A percentile compares a stretch with the other conserved stretches of the same genome.
Evolutionary conservation across 768 basidiomycete genomes (phyloP).

Genomic region (Leccinum obscurum): DNA sequence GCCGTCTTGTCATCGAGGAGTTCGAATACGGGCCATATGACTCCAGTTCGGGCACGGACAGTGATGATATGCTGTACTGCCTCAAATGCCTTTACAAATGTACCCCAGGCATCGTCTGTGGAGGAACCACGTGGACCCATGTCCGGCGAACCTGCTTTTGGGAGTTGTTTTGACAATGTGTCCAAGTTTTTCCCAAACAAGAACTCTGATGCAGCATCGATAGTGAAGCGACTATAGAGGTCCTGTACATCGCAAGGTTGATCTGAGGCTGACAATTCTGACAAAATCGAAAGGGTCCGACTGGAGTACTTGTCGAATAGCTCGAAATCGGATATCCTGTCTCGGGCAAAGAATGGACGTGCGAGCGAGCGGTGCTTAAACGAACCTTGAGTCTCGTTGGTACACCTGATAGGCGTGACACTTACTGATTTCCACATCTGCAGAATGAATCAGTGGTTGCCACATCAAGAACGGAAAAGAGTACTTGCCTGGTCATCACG

Average conservation of each 20-base stretch:
- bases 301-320: constrained; percentile 58
- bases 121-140: constrained; percentile 62
- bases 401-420: neutral
- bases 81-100: constrained; percentile 49
- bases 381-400: constrained; percentile 7
- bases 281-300: constrained; percentile 51
- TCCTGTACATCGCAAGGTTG: constrained; percentile 66
- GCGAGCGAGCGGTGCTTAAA: constrained; percentile 62
- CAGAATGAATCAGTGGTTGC: constrained; percentile 8
- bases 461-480: neutral
- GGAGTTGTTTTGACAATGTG: constrained; percentile 56
- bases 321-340: constrained; percentile 68
- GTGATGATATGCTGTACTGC: constrained; percentile 38
- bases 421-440: constrained; percentile 66
- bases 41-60: constrained; percentile 36
- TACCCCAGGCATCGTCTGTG: constrained; percentile 60
- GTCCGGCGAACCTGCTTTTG: constrained; percentile 43
- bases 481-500: constrained; percentile 63
- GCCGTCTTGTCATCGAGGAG: constrained; percentile 39
- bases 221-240: constrained; percentile 63
- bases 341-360: constrained; percentile 74
- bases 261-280: constrained; percentile 36
- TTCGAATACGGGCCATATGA: constrained; percentile 45
- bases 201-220: constrained; percentile 74
- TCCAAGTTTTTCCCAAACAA: constrained; percentile 67